Evolutionary conservation across 257 asterid genomes (phyloP).

Genomic region (Parsonsia alboflavescens): DNA sequence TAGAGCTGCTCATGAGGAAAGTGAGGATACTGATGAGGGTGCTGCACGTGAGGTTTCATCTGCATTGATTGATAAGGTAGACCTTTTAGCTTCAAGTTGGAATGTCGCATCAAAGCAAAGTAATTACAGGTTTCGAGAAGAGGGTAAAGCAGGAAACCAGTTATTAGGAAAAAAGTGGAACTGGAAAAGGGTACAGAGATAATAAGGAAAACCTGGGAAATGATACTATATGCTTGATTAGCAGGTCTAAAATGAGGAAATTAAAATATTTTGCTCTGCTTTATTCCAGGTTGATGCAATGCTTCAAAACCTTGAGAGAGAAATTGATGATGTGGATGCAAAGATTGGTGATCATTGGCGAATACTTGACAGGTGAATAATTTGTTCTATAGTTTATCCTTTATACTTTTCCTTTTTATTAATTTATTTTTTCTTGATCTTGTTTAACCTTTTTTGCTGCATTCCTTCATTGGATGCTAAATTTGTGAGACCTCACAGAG

Average conservation of each 20-base stretch:
- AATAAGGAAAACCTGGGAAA: neutral
- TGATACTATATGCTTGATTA: neutral
- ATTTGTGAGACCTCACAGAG: neutral
- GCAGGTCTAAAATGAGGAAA: neutral
- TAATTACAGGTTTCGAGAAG: neutral
- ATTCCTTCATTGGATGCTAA: neutral
- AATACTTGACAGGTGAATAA: conserved; percentile 73
- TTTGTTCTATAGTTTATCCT: neutral
- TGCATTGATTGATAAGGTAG: conserved; percentile 83
- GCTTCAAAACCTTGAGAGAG: conserved; percentile 96
- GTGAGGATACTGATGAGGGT: conserved; percentile 49
- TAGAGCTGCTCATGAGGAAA: conserved; percentile 76
- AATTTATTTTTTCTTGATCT: too few relatives aligned
- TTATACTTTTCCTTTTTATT: neutral
- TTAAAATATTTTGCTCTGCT: neutral
- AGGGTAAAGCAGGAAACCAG: neutral
- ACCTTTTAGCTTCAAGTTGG: neutral
- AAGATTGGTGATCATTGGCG: conserved; percentile 91
- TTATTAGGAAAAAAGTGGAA: neutral
- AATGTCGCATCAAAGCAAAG: neutral
- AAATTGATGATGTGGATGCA: conserved; percentile 92
- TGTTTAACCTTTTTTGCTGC: neutral
- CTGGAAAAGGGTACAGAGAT: neutral
- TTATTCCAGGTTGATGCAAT: conserved; percentile 74
- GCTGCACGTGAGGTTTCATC: conserved; percentile 59